phyloP scores from a whole-genome alignment of 108 stramenopile genomes.

The Pseudonitzschia pungens region DNA sequence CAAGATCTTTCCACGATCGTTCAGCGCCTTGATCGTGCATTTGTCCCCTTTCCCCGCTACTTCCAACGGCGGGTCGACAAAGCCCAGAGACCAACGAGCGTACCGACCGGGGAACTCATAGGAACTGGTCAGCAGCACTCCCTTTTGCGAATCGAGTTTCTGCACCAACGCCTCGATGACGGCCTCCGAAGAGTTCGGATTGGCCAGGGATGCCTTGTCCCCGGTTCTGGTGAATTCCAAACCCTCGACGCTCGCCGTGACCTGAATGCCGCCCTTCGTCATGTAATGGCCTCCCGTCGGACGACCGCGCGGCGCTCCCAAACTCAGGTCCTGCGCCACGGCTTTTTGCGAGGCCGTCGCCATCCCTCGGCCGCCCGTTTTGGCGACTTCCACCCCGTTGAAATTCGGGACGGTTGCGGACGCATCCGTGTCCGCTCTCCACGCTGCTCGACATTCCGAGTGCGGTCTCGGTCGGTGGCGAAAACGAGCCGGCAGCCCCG shows the following conservation, averaged over 20 bases:
- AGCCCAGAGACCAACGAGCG: slow-evolving; percentile 91
- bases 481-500: not conserved
- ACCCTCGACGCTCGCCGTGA: slow-evolving; percentile 75
- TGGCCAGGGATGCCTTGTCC: slow-evolving; percentile 12
- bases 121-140: slow-evolving; percentile 82
- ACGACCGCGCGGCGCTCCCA: slow-evolving; percentile 82
- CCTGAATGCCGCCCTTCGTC: slow-evolving; percentile 86
- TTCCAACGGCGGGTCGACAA: slow-evolving; percentile 93
- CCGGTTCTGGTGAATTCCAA: slow-evolving; percentile 44
- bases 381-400: slow-evolving; percentile 54
- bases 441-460: slow-evolving; percentile 6
- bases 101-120: slow-evolving; percentile 98
- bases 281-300: slow-evolving; percentile 75
- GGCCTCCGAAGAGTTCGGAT: slow-evolving; percentile 30
- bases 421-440: not conserved
- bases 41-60: slow-evolving; percentile 73
- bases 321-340: slow-evolving; percentile 47
- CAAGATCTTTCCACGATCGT: slow-evolving; percentile 78
- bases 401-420: slow-evolving; percentile 38
- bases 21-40: slow-evolving; percentile 88
- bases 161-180: slow-evolving; percentile 88
- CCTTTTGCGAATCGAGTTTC: slow-evolving; percentile 79
- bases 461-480: not conserved
- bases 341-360: slow-evolving; percentile 71
- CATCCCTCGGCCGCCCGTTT: slow-evolving; percentile 60